Conservation (phyloP, 192 early-diverging fungal genomes). For the Coemansia sp. region DNA sequence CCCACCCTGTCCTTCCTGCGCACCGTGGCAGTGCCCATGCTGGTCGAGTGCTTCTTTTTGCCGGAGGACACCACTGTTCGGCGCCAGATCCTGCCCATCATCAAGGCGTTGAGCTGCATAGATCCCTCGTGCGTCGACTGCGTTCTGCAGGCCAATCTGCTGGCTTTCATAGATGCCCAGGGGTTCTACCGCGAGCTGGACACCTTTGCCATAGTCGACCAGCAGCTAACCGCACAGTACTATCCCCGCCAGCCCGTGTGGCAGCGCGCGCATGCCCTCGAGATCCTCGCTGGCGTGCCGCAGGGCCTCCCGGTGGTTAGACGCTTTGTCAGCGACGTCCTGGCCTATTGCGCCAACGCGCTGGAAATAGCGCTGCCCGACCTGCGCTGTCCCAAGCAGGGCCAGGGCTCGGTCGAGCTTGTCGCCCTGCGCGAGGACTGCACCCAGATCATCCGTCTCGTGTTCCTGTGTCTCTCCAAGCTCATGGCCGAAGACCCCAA, state of each 20-base stretch:
- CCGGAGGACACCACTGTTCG: conserved; percentile 23
- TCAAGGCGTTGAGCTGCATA: conserved; percentile 26
- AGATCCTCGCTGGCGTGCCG: conserved; percentile 31
- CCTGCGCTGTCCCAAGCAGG: conserved; percentile 12
- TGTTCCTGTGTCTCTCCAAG: conserved; percentile 41
- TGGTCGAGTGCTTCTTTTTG: conserved; percentile 44
- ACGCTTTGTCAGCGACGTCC: conserved; percentile 28
- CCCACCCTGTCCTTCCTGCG: conserved; percentile 34
- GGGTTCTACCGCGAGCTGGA: conserved; percentile 16
- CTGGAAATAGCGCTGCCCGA: conserved; percentile 17
- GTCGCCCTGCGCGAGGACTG: conserved; percentile 33
- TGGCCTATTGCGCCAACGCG: conserved; percentile 20
- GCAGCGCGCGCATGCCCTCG: conserved; percentile 35
- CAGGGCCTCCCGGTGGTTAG: conserved; percentile 24
- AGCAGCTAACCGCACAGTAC: background rate
- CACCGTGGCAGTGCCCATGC: conserved; percentile 29
- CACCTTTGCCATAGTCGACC: conserved; percentile 7
- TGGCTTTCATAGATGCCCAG: conserved; percentile 29
- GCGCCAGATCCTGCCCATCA: conserved; percentile 30
- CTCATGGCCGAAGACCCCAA: conserved; percentile 10
- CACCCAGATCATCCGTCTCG: conserved; percentile 38
- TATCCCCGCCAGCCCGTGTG: conserved; percentile 24
- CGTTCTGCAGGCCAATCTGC: conserved; percentile 31
- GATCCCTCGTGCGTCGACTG: conserved; percentile 24
- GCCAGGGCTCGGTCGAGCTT: conserved; percentile 33